Base-by-base conservation (phyloP, 2,329 filamentous ascomycete species). In the Aspergillus pseudoglaucus region DNA sequence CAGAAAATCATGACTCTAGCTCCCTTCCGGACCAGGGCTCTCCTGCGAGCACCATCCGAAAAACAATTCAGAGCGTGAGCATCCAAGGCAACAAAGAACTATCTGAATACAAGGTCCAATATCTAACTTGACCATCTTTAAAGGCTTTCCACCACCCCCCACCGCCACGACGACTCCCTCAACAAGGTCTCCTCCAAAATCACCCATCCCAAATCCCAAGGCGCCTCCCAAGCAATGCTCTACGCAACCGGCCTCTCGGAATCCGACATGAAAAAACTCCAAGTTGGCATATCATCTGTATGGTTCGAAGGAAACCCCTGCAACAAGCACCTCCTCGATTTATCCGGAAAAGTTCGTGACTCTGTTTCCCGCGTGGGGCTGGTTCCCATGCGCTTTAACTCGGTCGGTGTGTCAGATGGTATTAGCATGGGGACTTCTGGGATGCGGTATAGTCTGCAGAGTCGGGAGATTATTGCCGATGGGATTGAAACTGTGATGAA, bases 231-330 rank as follows among this genome's bases (percentile, higher is more conserved):
- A 74, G 91, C 91, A 55, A 96, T 96, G 91, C 79, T 97, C 44
- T 96, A 95, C 75, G 91, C 87, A 57, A 95, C 90, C 1, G 91
- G 91, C 45, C 75, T 96, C 59, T 81, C 75, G 38, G 86, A 91
- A 61, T 77, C 79, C 45, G 89, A 94, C 70, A 87, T 96, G 83
- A 83, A 84, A 72, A 96, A 96, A 75, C 85, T 90, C 18, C 91
- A 97, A 75, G 84, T 97, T 56, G 91, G 91, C 54, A 95, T 97
- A 67, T 93, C 90, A 42, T 95, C 89, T 9, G 89, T 96, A 48
- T 97, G 91, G 91, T 95, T 90, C 72, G 84, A 88, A 59, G 91
- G 91, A 47, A 97, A 96, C 72, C 91, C 91, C n/a, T 97, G 91
- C 77, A 97, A 97, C 75, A 96, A 95, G 89, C 91, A 97, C 72